These are phyloP conservation scores for Ascochyta viciae-villosae DNA, from an alignment of 2,329 filamentous ascomycete species.

Conservation along the genomic window DNA sequence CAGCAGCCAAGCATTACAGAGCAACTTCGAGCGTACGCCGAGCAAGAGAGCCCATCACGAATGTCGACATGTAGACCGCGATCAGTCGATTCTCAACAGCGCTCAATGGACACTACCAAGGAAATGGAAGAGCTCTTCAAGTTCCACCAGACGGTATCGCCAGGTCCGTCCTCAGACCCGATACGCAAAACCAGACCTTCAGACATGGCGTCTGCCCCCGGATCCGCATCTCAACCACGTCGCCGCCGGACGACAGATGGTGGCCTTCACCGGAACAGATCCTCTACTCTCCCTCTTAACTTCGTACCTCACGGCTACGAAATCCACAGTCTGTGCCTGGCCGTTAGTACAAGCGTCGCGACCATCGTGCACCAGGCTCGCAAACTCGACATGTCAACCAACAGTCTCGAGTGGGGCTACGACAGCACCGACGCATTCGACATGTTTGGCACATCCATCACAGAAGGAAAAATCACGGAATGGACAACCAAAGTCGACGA, in stretches of 20 bases:
- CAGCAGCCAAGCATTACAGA: not conserved
- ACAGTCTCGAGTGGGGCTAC: constrained; percentile 31
- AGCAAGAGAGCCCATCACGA: not conserved
- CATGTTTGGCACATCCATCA: constrained; percentile 10
- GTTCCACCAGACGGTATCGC: not conserved
- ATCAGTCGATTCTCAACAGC: not conserved
- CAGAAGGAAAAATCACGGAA: constrained; percentile 12
- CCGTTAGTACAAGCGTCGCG: not conserved
- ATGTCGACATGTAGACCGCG: not conserved
- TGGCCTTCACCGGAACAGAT: constrained; percentile 39
- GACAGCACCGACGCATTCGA: constrained; percentile 16
- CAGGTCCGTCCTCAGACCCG: constrained; percentile 1
- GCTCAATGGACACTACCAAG: not conserved
- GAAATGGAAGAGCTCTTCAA: constrained; percentile 9
- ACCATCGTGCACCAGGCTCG: constrained; percentile 17
- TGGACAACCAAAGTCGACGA: constrained; percentile 29
- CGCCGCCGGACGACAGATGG: constrained; percentile 13
- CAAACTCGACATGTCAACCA: constrained; percentile 29
- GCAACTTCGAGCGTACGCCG: constrained; percentile 15
- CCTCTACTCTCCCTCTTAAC: constrained; percentile 50
- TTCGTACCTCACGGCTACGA: constrained; percentile 38
- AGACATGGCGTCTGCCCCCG: not conserved
- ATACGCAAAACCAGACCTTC: not conserved
- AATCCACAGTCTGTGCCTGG: constrained; percentile 32
- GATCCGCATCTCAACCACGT: not conserved